Conservation (phyloP, 139 green algal genomes). For the Chlorella sp. region DNA sequence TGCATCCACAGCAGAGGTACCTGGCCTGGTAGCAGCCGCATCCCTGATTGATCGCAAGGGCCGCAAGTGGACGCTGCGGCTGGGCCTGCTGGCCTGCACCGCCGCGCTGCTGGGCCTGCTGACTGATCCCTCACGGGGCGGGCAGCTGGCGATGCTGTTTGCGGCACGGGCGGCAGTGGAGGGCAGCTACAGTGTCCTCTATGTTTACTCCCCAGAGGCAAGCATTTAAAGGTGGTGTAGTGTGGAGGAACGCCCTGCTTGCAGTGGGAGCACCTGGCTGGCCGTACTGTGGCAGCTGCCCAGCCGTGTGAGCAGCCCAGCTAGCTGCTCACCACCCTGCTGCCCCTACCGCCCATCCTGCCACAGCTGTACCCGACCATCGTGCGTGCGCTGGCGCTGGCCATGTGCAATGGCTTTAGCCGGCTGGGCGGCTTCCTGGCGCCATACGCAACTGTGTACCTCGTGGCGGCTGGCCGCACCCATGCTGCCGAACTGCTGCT, state of each 20-base stretch:
- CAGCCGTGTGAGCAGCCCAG: no score
- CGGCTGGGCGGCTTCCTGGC: constrained; percentile 73
- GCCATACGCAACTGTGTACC: constrained; percentile 74
- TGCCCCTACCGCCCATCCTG: no score
- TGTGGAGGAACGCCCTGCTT: no score
- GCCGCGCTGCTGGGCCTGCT: constrained; percentile 9
- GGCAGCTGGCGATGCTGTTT: constrained; percentile 67
- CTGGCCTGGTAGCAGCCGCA: constrained; percentile 43
- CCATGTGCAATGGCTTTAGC: constrained; percentile 70
- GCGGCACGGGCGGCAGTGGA: constrained; percentile 63
- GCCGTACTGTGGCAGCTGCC: no score
- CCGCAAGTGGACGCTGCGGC: constrained; percentile 27
- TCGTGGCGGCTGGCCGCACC: constrained; percentile 50
- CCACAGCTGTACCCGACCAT: constrained; percentile 75
- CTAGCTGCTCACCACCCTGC: no score
- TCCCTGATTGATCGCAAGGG: constrained; percentile 37
- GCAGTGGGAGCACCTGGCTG: no score
- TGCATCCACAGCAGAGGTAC: constrained; percentile 43
- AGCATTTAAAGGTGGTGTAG: not conserved
- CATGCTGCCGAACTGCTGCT: constrained; percentile 45
- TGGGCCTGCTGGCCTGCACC: constrained; percentile 22
- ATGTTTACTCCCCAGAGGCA: constrained; percentile 79
- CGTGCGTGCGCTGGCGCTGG: constrained; percentile 74
- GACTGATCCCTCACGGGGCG: not conserved
- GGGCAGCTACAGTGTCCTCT: constrained; percentile 58